Conservation (phyloP, 2,329 filamentous ascomycete genomes). For the Hymenoscyphus salicellus region DNA sequence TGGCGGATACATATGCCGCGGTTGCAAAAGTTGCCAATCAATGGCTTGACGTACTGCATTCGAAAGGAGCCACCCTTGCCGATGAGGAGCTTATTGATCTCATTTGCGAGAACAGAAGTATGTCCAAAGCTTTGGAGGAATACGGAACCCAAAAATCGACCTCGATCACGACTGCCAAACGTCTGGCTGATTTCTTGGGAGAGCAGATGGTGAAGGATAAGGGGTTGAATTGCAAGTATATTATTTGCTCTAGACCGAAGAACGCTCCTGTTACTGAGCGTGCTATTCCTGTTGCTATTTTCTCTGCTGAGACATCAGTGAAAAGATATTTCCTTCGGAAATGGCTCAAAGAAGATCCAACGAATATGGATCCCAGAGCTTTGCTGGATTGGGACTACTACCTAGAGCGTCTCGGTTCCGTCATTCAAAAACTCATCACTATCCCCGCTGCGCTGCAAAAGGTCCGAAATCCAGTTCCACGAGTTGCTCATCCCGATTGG, state of each 20-base stretch:
- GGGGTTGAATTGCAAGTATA: constrained; percentile 98
- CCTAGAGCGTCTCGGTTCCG: constrained; percentile 87
- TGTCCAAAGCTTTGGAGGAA: constrained; percentile 95
- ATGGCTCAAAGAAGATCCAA: constrained; percentile 91
- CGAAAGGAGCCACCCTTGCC: constrained; percentile 81
- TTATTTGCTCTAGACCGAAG: constrained; percentile 84
- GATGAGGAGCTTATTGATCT: constrained; percentile 98
- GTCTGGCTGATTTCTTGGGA: constrained; percentile 90
- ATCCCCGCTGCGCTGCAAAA: constrained; percentile 97
- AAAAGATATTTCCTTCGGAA: constrained; percentile 89
- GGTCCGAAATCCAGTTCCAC: constrained; percentile 87
- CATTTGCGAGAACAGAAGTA: constrained; percentile 99
- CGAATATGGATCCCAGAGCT: constrained; percentile 83
- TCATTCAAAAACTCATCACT: constrained; percentile 98
- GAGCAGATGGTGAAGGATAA: constrained; percentile 99
- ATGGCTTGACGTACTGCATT: constrained; percentile 93
- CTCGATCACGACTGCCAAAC: constrained; percentile 96
- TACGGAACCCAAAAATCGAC: constrained; percentile 96
- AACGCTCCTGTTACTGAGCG: constrained; percentile 92
- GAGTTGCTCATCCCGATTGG: constrained; percentile 95
- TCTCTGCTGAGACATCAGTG: constrained; percentile 84
- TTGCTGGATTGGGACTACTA: constrained; percentile 98
- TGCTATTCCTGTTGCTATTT: constrained; percentile 92
- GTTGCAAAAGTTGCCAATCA: constrained; percentile 94
- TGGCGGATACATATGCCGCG: constrained; percentile 83